phyloP scores from a whole-genome alignment of 768 basidiomycete genomes.

The Naganishia kalamii region DNA sequence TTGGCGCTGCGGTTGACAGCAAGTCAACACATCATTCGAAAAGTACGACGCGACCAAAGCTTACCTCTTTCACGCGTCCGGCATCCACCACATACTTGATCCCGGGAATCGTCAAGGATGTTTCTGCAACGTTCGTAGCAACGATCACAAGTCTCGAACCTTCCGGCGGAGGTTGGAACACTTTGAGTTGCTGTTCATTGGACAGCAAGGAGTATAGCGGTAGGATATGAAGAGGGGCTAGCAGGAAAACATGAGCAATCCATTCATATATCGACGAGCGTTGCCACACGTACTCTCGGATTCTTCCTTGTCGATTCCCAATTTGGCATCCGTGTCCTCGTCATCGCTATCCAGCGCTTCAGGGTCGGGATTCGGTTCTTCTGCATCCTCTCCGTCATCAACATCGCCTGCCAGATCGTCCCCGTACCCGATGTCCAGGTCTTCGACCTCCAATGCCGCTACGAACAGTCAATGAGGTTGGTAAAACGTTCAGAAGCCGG shows the following conservation, averaged over 20 bases:
- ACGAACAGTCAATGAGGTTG: neutral
- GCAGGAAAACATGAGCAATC: neutral
- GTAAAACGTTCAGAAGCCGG: neutral
- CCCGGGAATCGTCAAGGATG: conserved; percentile 90
- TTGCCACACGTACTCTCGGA: conserved; percentile 52
- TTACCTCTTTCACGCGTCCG: conserved; percentile 87
- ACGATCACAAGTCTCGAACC: conserved; percentile 83
- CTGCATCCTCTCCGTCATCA: conserved; percentile 56
- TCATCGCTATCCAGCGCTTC: conserved; percentile 62
- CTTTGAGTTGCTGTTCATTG: conserved; percentile 89
- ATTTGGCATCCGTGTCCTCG: conserved; percentile 57
- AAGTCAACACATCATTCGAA: neutral
- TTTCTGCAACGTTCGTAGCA: conserved; percentile 93
- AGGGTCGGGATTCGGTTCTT: conserved; percentile 53
- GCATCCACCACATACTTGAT: conserved; percentile 98
- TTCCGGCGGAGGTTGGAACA: conserved; percentile 76
- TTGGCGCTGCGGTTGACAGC: conserved; percentile 58
- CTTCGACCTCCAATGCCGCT: conserved; percentile 48
- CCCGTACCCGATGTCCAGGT: conserved; percentile 51
- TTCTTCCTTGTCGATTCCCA: conserved; percentile 61
- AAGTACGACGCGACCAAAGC: neutral
- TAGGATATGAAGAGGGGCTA: conserved; percentile 88
- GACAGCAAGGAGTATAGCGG: conserved; percentile 88
- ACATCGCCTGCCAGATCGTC: conserved; percentile 50
- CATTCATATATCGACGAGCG: conserved; percentile 10